Evolutionary conservation across 257 asterid species (phyloP), one percentile per base, ranked within the genome.

Genomic region (Salvia miltiorrhiza): DNA sequence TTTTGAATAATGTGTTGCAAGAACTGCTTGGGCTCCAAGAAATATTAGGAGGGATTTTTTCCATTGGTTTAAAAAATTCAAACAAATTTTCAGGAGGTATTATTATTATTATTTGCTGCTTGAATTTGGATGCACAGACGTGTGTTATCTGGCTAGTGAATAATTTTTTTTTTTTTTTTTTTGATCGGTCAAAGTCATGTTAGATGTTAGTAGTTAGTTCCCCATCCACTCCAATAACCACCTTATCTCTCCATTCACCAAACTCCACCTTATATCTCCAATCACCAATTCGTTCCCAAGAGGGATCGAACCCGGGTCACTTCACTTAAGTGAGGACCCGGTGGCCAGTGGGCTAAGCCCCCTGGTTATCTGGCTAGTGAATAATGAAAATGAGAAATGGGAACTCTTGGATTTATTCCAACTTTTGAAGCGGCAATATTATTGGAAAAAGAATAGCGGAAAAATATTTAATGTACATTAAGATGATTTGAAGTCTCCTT

Each of bases 1-100:
- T 13, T 13, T 40, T 7, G 1, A 40, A 20, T 17, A 21, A 67
- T 41, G 9, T 5, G 9, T 8, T 37, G 32, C 2, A n/a, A 37
- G 24, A 55, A 21, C 71, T 71, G 59, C 83, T 71, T 80, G 80
- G 61, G 63, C 47, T 23, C 78, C 82, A 73, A 84, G 74, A 28
- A 73, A 76, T 64, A 57, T 35, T 9, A 23, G 14, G 52, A 48
- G 2, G 67, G 20, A 24, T 1, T 43, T 54, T 67, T 17, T 16
- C 8, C 65, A 37, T n/a, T 17, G 35, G 43, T 67, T 40, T 61
- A 65, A 58, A 49, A 16, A 33, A 9, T 17, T 37, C 21, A 17
- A 21, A 21, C 17, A 21, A 52, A 9, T 5, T 20, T 52, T 21
- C 14, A 23, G 35, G 14, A 0, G 32, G 16, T 33, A 11, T 35